Conservation (phyloP, 2,329 filamentous ascomycete genomes). For the Colletotrichum sojae region DNA sequence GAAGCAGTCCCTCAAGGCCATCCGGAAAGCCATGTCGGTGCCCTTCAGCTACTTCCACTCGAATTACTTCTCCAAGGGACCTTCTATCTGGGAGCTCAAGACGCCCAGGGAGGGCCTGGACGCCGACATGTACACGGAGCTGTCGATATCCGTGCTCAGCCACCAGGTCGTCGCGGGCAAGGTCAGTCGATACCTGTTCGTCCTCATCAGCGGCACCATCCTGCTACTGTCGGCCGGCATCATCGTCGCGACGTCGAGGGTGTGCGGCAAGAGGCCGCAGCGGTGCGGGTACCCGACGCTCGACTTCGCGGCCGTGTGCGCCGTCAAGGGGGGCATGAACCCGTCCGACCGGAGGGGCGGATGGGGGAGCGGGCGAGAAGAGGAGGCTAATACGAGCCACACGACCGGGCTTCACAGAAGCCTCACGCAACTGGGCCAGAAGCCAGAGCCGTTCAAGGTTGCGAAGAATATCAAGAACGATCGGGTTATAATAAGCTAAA, state of each 20-base stretch:
- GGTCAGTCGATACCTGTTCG: conserved; percentile 31
- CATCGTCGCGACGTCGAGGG: conserved; percentile 27
- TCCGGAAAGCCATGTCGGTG: conserved; percentile 35
- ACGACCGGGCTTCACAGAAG: conserved; percentile 20
- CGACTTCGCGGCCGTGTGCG: conserved; percentile 36
- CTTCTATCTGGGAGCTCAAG: conserved; percentile 31
- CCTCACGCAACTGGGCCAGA: conserved; percentile 31
- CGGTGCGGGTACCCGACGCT: conserved; percentile 36
- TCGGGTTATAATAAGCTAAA: conserved; percentile 26
- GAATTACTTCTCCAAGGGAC: conserved; percentile 22
- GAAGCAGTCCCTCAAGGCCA: conserved; percentile 29
- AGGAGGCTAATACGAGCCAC: neutral
- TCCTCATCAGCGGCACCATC: conserved; percentile 18
- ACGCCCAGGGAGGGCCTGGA: conserved; percentile 18
- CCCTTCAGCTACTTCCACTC: conserved; percentile 37
- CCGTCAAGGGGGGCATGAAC: conserved; percentile 22
- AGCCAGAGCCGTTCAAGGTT: conserved; percentile 27
- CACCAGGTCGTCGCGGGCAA: conserved; percentile 34
- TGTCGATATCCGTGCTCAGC: conserved; percentile 32
- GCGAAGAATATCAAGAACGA: conserved; percentile 35
- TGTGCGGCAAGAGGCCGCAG: conserved; percentile 31
- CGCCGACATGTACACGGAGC: conserved; percentile 32
- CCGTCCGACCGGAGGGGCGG: neutral
- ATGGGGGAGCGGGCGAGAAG: conserved; percentile 5
- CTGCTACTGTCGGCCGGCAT: conserved; percentile 10